Percentiles rank a stretch among this genome's conserved stretches.
Evolutionary conservation across 2,329 filamentous ascomycete species (phyloP).

Genomic region (Aureobasidium pullulans): DNA sequence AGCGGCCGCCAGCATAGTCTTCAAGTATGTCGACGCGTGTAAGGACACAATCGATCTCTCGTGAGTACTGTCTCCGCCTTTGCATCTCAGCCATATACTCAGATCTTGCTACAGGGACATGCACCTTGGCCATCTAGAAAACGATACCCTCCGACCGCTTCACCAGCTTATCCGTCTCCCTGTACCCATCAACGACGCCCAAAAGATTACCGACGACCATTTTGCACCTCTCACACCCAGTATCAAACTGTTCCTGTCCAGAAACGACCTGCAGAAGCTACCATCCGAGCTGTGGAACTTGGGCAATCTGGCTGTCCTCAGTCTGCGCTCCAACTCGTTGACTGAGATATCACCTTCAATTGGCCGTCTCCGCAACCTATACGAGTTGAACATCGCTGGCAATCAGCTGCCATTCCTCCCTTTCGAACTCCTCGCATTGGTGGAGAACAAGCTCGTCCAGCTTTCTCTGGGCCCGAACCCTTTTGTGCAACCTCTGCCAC

Average conservation of each 20-base stretch:
- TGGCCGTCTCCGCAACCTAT: slow-evolving; percentile 49
- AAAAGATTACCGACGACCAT: slow-evolving; percentile 50
- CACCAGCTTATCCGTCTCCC: slow-evolving; percentile 29
- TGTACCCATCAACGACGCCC: slow-evolving; percentile 18
- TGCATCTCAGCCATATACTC: background rate
- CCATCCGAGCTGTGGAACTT: slow-evolving; percentile 57
- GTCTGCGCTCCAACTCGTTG: slow-evolving; percentile 57
- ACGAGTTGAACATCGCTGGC: slow-evolving; percentile 58
- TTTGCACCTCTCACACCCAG: slow-evolving; percentile 53
- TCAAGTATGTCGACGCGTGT: slow-evolving; percentile 43
- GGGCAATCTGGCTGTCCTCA: slow-evolving; percentile 56
- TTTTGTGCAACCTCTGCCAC: slow-evolving; percentile 37
- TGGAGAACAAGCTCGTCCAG: slow-evolving; percentile 42
- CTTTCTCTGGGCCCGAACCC: slow-evolving; percentile 58
- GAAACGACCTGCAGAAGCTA: slow-evolving; percentile 50
- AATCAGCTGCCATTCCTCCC: slow-evolving; percentile 57
- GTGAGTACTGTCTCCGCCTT: slow-evolving; percentile 33
- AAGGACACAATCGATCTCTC: slow-evolving; percentile 55
- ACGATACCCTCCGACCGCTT: slow-evolving; percentile 51
- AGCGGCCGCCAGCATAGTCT: slow-evolving; percentile 21
- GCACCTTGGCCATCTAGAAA: slow-evolving; percentile 47
- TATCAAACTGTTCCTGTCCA: slow-evolving; percentile 55
- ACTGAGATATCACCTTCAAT: slow-evolving; percentile 55
- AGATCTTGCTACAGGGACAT: slow-evolving; percentile 21
- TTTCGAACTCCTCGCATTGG: slow-evolving; percentile 53